Conservation (phyloP, 306 rosid species). For the Ceratonia siliqua region DNA sequence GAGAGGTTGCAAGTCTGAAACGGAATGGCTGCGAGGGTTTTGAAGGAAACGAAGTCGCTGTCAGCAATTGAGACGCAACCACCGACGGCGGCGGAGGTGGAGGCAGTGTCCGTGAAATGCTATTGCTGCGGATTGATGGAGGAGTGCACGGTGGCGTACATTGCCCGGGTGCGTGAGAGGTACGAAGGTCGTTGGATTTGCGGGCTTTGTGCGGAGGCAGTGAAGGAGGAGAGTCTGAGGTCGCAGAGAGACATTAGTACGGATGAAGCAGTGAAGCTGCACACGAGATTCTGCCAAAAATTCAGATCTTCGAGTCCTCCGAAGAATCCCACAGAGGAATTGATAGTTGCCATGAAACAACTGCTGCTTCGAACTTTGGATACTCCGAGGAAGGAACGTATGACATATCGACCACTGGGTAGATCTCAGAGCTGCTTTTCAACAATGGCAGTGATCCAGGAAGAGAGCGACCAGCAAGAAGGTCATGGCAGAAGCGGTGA, state of each 20-base stretch:
- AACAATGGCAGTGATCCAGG: slow-evolving; percentile 30
- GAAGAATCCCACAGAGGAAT: slow-evolving; percentile 43
- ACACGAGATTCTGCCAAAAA: slow-evolving; percentile 51
- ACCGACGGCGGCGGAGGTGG: slow-evolving; percentile 30
- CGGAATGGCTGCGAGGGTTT: neutral
- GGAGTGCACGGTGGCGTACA: slow-evolving; percentile 76
- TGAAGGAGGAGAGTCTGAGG: slow-evolving; percentile 59
- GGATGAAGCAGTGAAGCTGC: slow-evolving; percentile 68
- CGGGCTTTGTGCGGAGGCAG: slow-evolving; percentile 77
- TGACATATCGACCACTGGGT: slow-evolving; percentile 46
- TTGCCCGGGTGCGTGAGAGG: slow-evolving; percentile 55
- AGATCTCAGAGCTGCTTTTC: slow-evolving; percentile 67
- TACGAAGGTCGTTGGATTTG: slow-evolving; percentile 79
- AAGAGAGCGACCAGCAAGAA: slow-evolving; percentile 12
- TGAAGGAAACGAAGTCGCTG: slow-evolving; percentile 38
- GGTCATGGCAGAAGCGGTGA: neutral
- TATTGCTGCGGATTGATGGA: slow-evolving; percentile 73
- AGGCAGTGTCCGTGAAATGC: slow-evolving; percentile 55
- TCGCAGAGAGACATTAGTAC: slow-evolving; percentile 40
- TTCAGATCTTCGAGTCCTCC: slow-evolving; percentile 64
- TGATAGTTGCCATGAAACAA: slow-evolving; percentile 64
- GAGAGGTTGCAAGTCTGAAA: too few species aligned
- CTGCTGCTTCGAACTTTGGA: slow-evolving; percentile 60
- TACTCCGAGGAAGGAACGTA: slow-evolving; percentile 47
- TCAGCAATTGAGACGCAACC: slow-evolving; percentile 12